Conservation (phyloP, 192 early-diverging fungal genomes). For the Backusella mclennaniae region DNA sequence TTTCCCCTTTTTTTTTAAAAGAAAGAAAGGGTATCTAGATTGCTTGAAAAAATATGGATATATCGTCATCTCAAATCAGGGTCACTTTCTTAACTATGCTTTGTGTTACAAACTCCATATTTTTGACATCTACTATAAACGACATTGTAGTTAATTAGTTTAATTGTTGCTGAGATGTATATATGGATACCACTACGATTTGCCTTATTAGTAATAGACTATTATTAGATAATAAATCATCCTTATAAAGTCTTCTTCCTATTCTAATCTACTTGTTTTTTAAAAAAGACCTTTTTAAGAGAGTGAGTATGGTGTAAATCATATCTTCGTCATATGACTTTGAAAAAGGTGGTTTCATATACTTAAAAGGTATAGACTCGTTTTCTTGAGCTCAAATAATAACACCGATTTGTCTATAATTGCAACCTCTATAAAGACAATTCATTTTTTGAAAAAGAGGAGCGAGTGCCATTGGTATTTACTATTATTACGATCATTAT, state of each 20-base stretch:
- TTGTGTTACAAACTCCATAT: neutral
- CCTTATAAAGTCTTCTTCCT: neutral
- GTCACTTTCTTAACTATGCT: neutral
- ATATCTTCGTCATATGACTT: neutral
- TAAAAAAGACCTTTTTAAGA: neutral
- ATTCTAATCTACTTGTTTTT: neutral
- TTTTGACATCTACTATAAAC: neutral
- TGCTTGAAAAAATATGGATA: neutral
- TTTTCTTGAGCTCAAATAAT: neutral
- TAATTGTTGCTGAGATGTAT: neutral
- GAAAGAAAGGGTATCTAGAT: too few species aligned
- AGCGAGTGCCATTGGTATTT: neutral
- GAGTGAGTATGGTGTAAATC: neutral
- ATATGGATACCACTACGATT: neutral
- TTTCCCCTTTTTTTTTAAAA: neutral
- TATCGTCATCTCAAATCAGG: neutral
- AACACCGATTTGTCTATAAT: neutral
- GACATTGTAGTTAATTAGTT: neutral
- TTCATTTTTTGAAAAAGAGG: neutral
- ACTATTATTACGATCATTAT: neutral
- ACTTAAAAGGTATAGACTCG: neutral
- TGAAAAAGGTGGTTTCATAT: neutral
- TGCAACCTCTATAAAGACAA: neutral
- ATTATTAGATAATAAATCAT: neutral
- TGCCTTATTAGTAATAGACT: neutral